Evolutionary conservation across 495 filamentous ascomycete species (phyloP), one percentile per base, ranked within the genome.

Genomic region (Penicillium ochrochloron): DNA sequence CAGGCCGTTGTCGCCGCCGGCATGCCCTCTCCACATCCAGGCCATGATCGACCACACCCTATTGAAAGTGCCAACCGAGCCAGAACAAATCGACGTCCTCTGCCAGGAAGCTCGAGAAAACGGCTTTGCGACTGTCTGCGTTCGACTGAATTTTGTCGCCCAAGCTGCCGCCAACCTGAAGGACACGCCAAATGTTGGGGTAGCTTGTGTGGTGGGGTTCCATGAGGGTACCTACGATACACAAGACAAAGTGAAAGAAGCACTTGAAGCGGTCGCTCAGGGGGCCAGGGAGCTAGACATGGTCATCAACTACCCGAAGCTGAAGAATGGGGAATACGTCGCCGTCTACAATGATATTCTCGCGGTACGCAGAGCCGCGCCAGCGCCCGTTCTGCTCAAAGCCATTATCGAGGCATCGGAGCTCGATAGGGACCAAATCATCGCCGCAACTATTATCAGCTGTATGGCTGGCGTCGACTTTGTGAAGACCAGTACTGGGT

Each of bases 401-500:
- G 83, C 88, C 51, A 92, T 91, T 60, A 70, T 92, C 46, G 89
- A 92, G 72, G 88, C 88, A 8, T 83, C 83, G 2, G 80, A 87
- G 65, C 79, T 92, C 17, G 73, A 79, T 8, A 70, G 66, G 15
- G 71, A 81, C 15, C 77, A 89, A 70, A 82, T 90, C 62, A 80
- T 90, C 51, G 86, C 86, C 12, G 88, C 81, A 12, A 84, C 83
- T 33, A 74, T 82, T n/a, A 79, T 90, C 46, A 78, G 80, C 2
- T 83, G 84, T 23, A 78, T 84, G 57, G 88, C 89, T 29, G 83
- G 82, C 7, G 89, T 84, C 39, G 83, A 88, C 64, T 91, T 83
- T 59, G 83, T 92, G 52, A 91, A 92, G 76, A 91, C 89, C 12
- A 88, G 85, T 55, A 90, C 89, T 5, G 89, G 89, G 3, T 90